Evolutionary conservation across 2,329 filamentous ascomycete species (phyloP).

Genomic region (Aspergillus puulaauensis): DNA sequence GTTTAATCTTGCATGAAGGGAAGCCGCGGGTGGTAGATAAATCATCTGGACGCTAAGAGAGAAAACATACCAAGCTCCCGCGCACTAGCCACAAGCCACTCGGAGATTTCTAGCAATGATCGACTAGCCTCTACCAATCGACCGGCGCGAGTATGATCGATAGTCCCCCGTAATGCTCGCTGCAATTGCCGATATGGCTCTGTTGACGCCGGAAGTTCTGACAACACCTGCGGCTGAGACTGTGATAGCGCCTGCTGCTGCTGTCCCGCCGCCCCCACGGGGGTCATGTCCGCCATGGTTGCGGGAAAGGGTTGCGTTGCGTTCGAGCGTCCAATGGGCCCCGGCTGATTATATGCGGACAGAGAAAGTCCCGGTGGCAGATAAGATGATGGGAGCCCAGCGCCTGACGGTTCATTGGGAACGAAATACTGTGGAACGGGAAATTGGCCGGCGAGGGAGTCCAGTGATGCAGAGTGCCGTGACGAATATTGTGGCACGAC

Average conservation of each 20-base stretch:
- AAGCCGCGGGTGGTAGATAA: not conserved
- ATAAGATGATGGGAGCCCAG: constrained; percentile 60
- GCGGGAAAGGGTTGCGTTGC: constrained; percentile 53
- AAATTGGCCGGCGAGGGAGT: constrained; percentile 70
- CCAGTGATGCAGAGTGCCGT: constrained; percentile 74
- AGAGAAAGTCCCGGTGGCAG: constrained; percentile 64
- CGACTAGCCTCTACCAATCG: constrained; percentile 59
- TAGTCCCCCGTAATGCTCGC: constrained; percentile 60
- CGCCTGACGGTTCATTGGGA: constrained; percentile 62
- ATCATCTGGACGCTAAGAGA: constrained; percentile 21
- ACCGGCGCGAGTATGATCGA: constrained; percentile 67
- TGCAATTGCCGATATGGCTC: constrained; percentile 68
- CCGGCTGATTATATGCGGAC: constrained; percentile 61
- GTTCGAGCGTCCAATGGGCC: constrained; percentile 53
- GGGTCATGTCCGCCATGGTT: constrained; percentile 52
- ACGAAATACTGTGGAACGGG: constrained; percentile 73
- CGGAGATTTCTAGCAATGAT: constrained; percentile 61
- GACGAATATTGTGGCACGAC: constrained; percentile 71
- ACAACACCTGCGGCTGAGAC: constrained; percentile 29
- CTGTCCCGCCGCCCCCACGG: constrained; percentile 39
- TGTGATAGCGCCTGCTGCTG: constrained; percentile 29
- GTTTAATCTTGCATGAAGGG: not conserved
- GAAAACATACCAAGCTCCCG: constrained; percentile 64
- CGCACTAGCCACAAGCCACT: constrained; percentile 66
- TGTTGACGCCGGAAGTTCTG: constrained; percentile 56